Evolutionary conservation across 371 early-diverging fungal species (phyloP), one percentile per base, ranked within the genome.

Genomic region (Rhizopus stolonifer): DNA sequence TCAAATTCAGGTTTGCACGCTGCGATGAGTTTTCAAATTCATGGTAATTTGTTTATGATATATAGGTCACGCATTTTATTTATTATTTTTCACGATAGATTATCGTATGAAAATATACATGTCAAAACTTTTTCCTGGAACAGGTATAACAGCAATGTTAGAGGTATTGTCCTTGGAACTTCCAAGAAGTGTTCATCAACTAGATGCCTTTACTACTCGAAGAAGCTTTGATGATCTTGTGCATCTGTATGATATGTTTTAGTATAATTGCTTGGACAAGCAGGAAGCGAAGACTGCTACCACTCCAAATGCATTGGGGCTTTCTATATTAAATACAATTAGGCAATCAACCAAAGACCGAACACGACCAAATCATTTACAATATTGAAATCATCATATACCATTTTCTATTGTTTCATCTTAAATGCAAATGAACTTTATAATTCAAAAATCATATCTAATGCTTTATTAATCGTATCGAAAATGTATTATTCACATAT

Each of bases 1-100:
- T 18, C 18, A 22, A 36, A 53, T 17, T 40, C 46, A 19, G 45
- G 18, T 17, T 25, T 39, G 15, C 19, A 39, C 18, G 29, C 44
- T 32, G 31, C 31, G 22, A 25, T 61, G 44, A 29, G 31, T 23
- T 55, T 61, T 52, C 56, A 61, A 22, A 56, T 61, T 2, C 61
- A 61, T 56, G 56, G 61, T 56, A 54, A 45, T 19, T 42, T 42
- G 21, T 42, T 42, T 42, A 13, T 42, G 42, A 42, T 38, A 38
- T 42, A 42, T 8, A 42, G 22, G 3, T 42, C 19, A 42, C 19
- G 1, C 21, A 6, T 42, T 21, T 42, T 21, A 42, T 42, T 42
- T 1, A 1, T 42, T 42, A 42, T 21, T 42, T 42, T 42, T 24
- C 42, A 42, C 21, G 22, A 22, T 21, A 42, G n/a, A n/a, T 1